phyloP scores from a whole-genome alignment of 495 filamentous ascomycete species.

The Xylaria scruposa region DNA sequence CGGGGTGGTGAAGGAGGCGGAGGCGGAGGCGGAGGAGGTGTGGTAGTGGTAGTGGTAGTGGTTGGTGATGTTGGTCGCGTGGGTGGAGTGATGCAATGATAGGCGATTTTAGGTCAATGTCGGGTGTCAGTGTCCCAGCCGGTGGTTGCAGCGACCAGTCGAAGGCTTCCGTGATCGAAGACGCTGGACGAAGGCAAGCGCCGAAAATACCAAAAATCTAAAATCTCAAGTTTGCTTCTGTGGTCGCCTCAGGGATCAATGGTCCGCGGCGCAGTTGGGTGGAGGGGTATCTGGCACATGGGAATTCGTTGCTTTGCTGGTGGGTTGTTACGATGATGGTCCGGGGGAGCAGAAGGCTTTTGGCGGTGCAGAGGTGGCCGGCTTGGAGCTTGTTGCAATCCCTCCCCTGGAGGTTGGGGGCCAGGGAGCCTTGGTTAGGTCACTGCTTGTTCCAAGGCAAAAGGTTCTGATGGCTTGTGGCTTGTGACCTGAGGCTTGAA shows the following conservation, averaged over 20 bases:
- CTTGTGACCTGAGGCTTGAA: neutral
- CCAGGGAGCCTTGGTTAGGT: neutral
- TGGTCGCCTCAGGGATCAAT: slow-evolving; percentile 16
- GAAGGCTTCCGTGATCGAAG: neutral
- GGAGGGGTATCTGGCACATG: slow-evolving; percentile 30
- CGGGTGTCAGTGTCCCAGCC: slow-evolving; percentile 19
- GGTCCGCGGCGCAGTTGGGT: slow-evolving; percentile 17
- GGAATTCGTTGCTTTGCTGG: slow-evolving; percentile 19
- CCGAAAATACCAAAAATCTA: neutral
- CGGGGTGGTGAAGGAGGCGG: slow-evolving; percentile 7
- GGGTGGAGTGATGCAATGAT: slow-evolving; percentile 33
- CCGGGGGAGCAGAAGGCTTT: neutral
- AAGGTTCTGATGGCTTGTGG: neutral
- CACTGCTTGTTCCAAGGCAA: neutral
- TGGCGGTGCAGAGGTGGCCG: slow-evolving; percentile 13
- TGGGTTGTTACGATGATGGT: slow-evolving; percentile 29
- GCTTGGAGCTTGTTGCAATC: neutral
- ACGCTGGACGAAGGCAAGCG: neutral
- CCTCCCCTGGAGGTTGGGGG: slow-evolving; percentile 1
- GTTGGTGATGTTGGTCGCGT: slow-evolving; percentile 29
- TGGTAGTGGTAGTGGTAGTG: neutral
- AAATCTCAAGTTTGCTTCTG: slow-evolving; percentile 1
- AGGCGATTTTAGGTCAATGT: slow-evolving; percentile 24
- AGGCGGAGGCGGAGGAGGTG: neutral
- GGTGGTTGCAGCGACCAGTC: neutral